Conservation (phyloP, 257 asterid species). For the Catharanthus roseus region DNA sequence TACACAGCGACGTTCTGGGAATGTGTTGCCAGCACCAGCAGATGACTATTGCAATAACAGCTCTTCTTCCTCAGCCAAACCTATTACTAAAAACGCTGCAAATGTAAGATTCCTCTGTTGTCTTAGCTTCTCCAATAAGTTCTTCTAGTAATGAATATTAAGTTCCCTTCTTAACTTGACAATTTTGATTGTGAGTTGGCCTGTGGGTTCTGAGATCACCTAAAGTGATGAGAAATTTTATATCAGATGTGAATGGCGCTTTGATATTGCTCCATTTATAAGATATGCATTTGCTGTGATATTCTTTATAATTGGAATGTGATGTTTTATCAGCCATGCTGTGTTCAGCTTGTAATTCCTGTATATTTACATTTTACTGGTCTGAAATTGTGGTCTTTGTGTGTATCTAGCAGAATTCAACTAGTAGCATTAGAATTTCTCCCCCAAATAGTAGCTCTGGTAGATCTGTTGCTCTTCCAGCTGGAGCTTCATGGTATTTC, state of each 20-base stretch:
- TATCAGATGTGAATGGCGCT: background rate
- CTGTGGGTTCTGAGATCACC: background rate
- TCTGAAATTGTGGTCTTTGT: conserved; percentile 6
- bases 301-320: background rate
- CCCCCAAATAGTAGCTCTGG: conserved; percentile 88
- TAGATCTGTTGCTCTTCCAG: conserved; percentile 84
- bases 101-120: conserved; percentile 53
- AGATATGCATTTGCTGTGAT: no score
- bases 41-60: conserved; percentile 66
- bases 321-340: background rate
- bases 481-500: conserved; percentile 85
- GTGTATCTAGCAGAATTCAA: conserved; percentile 30
- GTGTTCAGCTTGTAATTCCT: background rate
- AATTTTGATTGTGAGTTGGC: background rate
- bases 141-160: background rate
- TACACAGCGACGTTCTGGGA: conserved; percentile 70
- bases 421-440: conserved; percentile 29
- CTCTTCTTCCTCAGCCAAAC: conserved; percentile 53
- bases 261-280: background rate
- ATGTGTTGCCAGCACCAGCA: conserved; percentile 74
- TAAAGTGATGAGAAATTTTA: no score
- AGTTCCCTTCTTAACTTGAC: background rate
- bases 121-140: conserved; percentile 1
- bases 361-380: background rate
- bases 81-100: conserved; percentile 50